phyloP scores from a whole-genome alignment of 768 basidiomycete genomes.

The Pisolithus orientalis region DNA sequence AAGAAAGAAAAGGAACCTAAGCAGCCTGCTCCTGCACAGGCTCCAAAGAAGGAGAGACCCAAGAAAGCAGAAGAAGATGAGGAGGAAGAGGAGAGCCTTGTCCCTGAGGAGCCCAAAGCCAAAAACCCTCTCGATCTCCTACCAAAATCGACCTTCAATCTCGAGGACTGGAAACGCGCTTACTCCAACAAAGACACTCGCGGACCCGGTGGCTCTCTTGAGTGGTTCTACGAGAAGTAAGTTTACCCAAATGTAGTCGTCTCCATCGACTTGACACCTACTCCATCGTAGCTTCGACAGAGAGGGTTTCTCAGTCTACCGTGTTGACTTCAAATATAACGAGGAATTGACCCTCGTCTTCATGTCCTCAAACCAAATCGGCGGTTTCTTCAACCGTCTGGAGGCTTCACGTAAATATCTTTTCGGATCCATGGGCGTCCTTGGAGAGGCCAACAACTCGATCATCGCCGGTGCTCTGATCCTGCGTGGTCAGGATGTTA shows the following conservation, averaged over 20 bases:
- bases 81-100: constrained; percentile 70
- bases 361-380: constrained; percentile 93
- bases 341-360: constrained; percentile 85
- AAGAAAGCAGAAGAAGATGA: constrained; percentile 49
- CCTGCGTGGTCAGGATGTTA: constrained; percentile 69
- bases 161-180: constrained; percentile 95
- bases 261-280: not conserved
- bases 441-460: constrained; percentile 73
- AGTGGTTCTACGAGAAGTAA: constrained; percentile 97
- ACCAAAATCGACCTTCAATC: constrained; percentile 82
- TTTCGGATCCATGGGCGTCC: constrained; percentile 89
- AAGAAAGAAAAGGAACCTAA: constrained; percentile 44
- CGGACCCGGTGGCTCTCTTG: constrained; percentile 70
- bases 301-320: constrained; percentile 86
- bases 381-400: constrained; percentile 96
- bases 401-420: constrained; percentile 97
- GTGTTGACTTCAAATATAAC: constrained; percentile 96
- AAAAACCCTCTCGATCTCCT: constrained; percentile 94
- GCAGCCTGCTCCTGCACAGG: constrained; percentile 36
- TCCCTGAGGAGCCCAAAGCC: constrained; percentile 78
- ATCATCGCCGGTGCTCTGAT: constrained; percentile 80
- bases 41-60: constrained; percentile 62
- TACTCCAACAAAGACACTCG: constrained; percentile 99
- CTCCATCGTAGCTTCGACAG: constrained; percentile 62
- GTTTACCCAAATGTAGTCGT: constrained; percentile 20